A percentile compares a stretch with the other conserved stretches of the same genome.
Evolutionary conservation across 345 rosid species (phyloP).

Genomic region (Aegle marmelos): DNA sequence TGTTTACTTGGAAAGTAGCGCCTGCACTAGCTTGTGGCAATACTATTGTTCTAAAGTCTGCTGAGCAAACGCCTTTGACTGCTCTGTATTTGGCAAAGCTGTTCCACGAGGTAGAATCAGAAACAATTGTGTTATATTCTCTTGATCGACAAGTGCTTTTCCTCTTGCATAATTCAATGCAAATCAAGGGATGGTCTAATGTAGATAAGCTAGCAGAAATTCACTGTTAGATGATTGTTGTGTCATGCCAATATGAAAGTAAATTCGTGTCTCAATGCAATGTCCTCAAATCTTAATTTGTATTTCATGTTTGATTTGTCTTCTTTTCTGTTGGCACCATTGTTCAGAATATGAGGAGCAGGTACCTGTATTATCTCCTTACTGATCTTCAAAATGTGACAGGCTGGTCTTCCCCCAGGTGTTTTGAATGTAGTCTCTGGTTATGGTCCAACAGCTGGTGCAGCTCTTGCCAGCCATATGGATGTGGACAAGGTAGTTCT

Average conservation of each 20-base stretch:
- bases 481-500: constrained; percentile 89
- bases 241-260: background rate
- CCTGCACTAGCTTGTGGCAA: constrained; percentile 68
- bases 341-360: background rate
- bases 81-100: constrained; percentile 56
- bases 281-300: background rate
- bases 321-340: background rate
- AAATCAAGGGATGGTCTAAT: background rate
- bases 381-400: constrained; percentile 10
- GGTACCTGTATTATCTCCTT: background rate
- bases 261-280: background rate
- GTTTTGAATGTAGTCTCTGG: constrained; percentile 87
- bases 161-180: background rate
- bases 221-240: background rate
- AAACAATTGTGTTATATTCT: background rate
- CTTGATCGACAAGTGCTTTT: background rate
- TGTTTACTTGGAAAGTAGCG: constrained; percentile 70
- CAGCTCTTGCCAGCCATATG: constrained; percentile 84
- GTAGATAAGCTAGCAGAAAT: background rate
- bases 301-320: background rate
- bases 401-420: constrained; percentile 96
- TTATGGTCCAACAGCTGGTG: constrained; percentile 83
- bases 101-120: constrained; percentile 50
- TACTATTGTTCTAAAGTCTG: constrained; percentile 55
- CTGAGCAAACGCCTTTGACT: constrained; percentile 66